Base-by-base conservation (phyloP, 2,329 filamentous ascomycete species). In the Dryadomyces sulphureus region DNA sequence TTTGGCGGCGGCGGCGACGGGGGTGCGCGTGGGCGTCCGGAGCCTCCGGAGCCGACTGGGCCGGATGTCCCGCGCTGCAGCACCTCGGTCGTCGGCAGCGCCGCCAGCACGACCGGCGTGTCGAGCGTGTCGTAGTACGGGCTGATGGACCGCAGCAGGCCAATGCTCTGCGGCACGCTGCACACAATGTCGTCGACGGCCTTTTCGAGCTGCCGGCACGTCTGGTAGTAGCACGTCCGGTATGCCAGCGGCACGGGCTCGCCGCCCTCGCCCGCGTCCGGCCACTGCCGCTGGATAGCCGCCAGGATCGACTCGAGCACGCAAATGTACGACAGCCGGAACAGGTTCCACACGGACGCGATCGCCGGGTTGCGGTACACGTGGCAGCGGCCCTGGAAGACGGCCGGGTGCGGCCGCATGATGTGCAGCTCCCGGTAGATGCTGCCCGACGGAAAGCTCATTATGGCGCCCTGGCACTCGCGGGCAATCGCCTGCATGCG, bases 91-190 rank as follows among this genome's bases (percentile, higher is more conserved):
- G 9, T 4, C 4, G 27, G 27, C 27, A 32, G 27, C 27, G 27
- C 11, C 9, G 27, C 27, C 27, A 32, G 27, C 2, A 38, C 38
- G 8, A 32, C 42, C 5, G 21, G 21, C 35, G 51, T 45, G 14
- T 49, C 47, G 30, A 47, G 22, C 1, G 49, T 50, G 35, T 55
- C 55, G 24, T 57, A 54, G 38, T 54, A 56, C 17, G 62, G 57
- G 49, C 65, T 64, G 42, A 56, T 57, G 11, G 65, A 60, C 48
- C 60, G 65, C 41, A 72, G 60, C n/a, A 70, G 57, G 27, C 68
- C 69, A 38, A 71, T 66, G 51, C 71, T 65, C 52, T 72, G 69
- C 1, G 69, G 69, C 2, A 71, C 62, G 44, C 63, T 70, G 39
- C 68, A 66, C 36, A 65, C 57, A 41, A 72, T 63, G 24, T 63